phyloP scores from a whole-genome alignment of 2,329 filamentous ascomycete species.

The Xylariaceae sp. region DNA sequence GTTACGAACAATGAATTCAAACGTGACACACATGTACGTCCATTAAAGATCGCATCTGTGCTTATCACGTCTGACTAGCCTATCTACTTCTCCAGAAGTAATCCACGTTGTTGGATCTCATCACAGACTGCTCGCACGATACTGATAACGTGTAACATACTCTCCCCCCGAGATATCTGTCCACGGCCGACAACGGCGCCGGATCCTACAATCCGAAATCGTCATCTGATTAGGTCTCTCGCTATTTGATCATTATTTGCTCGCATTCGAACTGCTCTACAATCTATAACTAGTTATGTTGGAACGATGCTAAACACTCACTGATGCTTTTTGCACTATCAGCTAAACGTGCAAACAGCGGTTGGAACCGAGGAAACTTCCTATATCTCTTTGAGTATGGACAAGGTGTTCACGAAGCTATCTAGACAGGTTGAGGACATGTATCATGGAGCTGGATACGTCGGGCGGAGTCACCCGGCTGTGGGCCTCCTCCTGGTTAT shows the following conservation, averaged over 20 bases:
- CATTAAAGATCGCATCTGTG: too few relatives aligned
- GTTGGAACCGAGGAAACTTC: too few relatives aligned
- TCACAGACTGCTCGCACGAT: conserved; percentile 7
- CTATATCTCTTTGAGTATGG: conserved; percentile 4
- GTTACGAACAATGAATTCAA: too few relatives aligned
- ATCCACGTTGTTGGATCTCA: conserved; percentile 11
- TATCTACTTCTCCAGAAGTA: neutral
- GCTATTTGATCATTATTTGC: neutral
- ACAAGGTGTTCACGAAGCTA: conserved; percentile 9
- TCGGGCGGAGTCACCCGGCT: conserved; percentile 9
- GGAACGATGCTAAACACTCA: too few relatives aligned
- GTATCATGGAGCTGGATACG: conserved; percentile 11
- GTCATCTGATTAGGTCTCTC: neutral
- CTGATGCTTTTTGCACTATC: too few relatives aligned
- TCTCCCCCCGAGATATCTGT: conserved; percentile 2
- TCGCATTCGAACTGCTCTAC: neutral
- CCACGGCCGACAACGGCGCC: conserved; percentile 22
- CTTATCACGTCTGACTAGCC: conserved; percentile 12
- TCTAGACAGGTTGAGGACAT: conserved; percentile 11
- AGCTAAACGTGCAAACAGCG: too few relatives aligned
- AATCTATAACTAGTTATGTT: too few relatives aligned
- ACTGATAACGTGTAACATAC: neutral
- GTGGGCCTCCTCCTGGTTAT: conserved; percentile 15
- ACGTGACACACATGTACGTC: too few relatives aligned
- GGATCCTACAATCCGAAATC: neutral